Base-by-base conservation (phyloP, 2,329 filamentous ascomycete genomes). In the Colletotrichum echinochloae region DNA sequence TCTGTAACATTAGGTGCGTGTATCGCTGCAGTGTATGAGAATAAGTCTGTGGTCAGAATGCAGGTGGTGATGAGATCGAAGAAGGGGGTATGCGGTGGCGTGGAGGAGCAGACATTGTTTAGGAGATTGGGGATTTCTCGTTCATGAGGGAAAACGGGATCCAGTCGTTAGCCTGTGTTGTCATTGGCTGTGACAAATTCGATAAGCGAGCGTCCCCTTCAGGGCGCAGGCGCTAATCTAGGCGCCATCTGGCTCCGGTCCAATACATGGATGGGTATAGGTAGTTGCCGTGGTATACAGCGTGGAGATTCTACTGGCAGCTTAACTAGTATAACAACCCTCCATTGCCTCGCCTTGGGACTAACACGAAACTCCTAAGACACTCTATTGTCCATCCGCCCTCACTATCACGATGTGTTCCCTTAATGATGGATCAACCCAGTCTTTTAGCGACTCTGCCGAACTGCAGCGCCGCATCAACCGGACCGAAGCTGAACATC, bases 401-500 rank as follows among this genome's bases (percentile, higher is more conserved):
- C 28, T 39, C 41, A 44, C 23, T 48, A 48, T 35, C 41, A 48
- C 18, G 18, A 60, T 60, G 57, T 35, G 26, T 60, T 60, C 52
- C 16, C 30, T 35, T 35, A 37, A 37, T 55, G 33, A 20, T 33
- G 52, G 12, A 55, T 55, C 57, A 48, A 60, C 57, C 16, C 57
- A 60, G 39, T n/a, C 57, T 46, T 60, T 60, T 28, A 60, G 57
- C 30, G 57, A 60, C 56, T 46, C 37, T 60, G 56, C 39, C 16
- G 56, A 60, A 16, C 56, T 60, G 56, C 37, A 60, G 41, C 56
- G 56, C 16, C 56, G 56, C 41, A 60, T 46, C 14, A n/a, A 55
- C 30, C 52, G 23, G n/a, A 26, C 20, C 52, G 20, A 55, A 14
- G 52, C 52, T 20, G 52, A 55, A 55, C 20, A 55, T 20, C 52